Base-by-base conservation (phyloP, 352 stramenopile species). In the Phytopythium cucurbitacearum region DNA sequence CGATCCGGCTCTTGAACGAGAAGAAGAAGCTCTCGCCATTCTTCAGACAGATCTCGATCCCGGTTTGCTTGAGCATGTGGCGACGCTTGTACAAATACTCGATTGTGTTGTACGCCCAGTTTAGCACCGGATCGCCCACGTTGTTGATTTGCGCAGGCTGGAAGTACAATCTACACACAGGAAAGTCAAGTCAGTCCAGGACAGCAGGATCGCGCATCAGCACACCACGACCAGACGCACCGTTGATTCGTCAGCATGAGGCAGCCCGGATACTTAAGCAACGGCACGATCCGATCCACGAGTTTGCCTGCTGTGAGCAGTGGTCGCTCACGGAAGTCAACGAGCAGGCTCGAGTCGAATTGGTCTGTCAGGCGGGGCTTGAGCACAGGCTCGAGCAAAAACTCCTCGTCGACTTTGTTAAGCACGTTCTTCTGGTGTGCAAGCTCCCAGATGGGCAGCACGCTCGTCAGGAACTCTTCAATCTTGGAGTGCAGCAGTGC, bases 111-210 rank as follows among this genome's bases (percentile, higher is more conserved):
- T 96, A 91, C 34, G 80, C 69, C 74, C 86, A 97, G 35, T 89
- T 85, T 5, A 95, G 68, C 33, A 95, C 85, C 0, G 89, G 71
- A 42, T 97, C 89, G 3, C 85, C 86, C 5, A 96, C 85, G 59
- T 97, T 97, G 67, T 97, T 97, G 40, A 97, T 63, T 59, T 96
- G 76, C 2, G 88, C 85, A 7, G 89, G 91, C 57, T 97, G 89
- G 47, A 97, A 97, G 54, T 97, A 97, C 32, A 84, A 40, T 9
- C 58, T 51, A 8, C 33, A 51, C 40, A 58, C n/a, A 46, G 10
- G 6, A 36, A 5, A 5, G n/a, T 7, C 9, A 49, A 15, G 35
- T 15, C 9, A 39, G 44, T 35, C 44, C 5, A 34, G 3, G 32
- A 33, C 21, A 28, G 21, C 21, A 28, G 21, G 21, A 28, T 28